Conservation (phyloP, 2,329 filamentous ascomycete genomes). For the Curvularia sp. region DNA sequence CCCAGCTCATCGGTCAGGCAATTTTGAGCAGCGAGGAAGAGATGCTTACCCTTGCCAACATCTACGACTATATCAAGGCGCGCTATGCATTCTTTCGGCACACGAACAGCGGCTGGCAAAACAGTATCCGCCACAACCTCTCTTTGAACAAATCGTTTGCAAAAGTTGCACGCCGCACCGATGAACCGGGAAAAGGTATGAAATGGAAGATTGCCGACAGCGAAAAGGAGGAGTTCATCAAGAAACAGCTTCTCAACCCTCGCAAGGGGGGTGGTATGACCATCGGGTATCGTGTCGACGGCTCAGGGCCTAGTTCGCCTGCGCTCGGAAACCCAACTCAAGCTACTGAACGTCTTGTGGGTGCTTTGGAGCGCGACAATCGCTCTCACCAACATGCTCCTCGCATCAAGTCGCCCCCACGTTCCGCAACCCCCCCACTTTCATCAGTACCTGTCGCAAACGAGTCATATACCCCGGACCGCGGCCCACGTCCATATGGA, state of each 20-base stretch:
- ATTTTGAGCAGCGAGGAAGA: slow-evolving; percentile 87
- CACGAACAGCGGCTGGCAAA: slow-evolving; percentile 92
- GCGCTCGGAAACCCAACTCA: slow-evolving; percentile 59
- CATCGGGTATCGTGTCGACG: slow-evolving; percentile 56
- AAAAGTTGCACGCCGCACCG: slow-evolving; percentile 88
- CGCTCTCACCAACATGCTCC: slow-evolving; percentile 21
- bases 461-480: slow-evolving; percentile 63
- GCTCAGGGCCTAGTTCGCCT: slow-evolving; percentile 75
- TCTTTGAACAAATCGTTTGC: slow-evolving; percentile 94
- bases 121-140: slow-evolving; percentile 95
- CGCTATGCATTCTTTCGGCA: slow-evolving; percentile 94
- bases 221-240: slow-evolving; percentile 84
- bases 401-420: slow-evolving; percentile 52
- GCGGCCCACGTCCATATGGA: slow-evolving; percentile 54
- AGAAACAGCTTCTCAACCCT: slow-evolving; percentile 63
- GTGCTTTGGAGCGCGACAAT: slow-evolving; percentile 41
- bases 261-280: slow-evolving; percentile 49
- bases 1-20: slow-evolving; percentile 94
- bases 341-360: slow-evolving; percentile 59
- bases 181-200: slow-evolving; percentile 98
- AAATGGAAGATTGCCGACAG: slow-evolving; percentile 95
- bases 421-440: slow-evolving; percentile 58
- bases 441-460: slow-evolving; percentile 57
- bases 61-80: slow-evolving; percentile 90
- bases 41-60: slow-evolving; percentile 88